Base-by-base conservation (phyloP, 1,284 basidiomycete genomes). In the Sporisorium scitamineum region DNA sequence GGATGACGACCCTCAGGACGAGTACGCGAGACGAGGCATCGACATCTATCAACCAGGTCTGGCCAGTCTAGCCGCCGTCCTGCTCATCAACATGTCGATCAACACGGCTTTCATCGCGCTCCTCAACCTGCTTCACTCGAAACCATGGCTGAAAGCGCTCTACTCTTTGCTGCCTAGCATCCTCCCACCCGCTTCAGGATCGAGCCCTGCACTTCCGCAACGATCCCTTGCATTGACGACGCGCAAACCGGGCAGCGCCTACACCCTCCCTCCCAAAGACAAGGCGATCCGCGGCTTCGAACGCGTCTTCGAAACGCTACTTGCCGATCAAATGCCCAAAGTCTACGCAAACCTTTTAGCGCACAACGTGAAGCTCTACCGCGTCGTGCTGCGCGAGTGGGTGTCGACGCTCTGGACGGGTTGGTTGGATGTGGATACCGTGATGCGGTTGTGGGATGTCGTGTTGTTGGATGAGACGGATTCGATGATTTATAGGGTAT, bases 281-380 rank as follows among this genome's bases (percentile, higher is more conserved):
- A 69, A 69, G 24, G 51, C 57, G 9, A 70, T 73, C 10, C 73
- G 70, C 16, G 39, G 50, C 48, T 58, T 57, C 42, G 47, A 72
- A 54, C 94, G 94, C 76, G 95, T 96, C 80, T 95, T 96, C 79
- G 94, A 96, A 80, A 95, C 94, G 0, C 86, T 96, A 13, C 88
- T 96, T 27, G 94, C 94, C 26, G 94, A 97, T 84, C 90, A 92
- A 47, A 95, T 97, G 91, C 96, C 96, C 0, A 96, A 88, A 90
- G 93, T 95, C 79, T 84, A 82, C 54, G 82, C 82, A n/a, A 84
- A 84, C 44, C 61, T 84, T 37, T 67, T 83, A 47, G 71, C 76
- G 63, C 54, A 51, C 27, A 73, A 69, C 22, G 74, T 83, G 18
- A 62, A 64, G 10, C 70, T 81, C 3, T 54, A 57, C 32, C 54